Conservation (phyloP, 441 rosid species). For the Adansonia gregorii region DNA sequence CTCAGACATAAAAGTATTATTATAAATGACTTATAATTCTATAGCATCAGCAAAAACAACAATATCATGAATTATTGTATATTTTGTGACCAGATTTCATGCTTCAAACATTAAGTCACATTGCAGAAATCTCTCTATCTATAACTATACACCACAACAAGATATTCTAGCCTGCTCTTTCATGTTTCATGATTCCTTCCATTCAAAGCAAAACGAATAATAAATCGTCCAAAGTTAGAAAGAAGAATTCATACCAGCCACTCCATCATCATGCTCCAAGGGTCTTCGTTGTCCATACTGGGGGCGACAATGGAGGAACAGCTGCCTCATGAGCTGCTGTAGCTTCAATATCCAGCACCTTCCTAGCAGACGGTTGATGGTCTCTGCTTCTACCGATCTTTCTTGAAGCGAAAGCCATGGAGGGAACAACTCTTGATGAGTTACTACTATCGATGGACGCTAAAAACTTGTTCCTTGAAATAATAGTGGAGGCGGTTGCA, state of each 20-base stretch:
- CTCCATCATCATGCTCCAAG: slow-evolving; percentile 30
- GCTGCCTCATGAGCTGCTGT: slow-evolving; percentile 41
- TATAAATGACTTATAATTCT: neutral
- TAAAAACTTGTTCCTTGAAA: slow-evolving; percentile 59
- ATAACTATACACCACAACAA: slow-evolving; percentile 1
- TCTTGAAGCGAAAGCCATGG: slow-evolving; percentile 45
- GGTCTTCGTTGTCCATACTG: slow-evolving; percentile 39
- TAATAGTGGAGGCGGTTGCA: slow-evolving; percentile 53
- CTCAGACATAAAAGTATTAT: neutral
- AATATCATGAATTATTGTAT: neutral
- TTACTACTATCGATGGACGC: slow-evolving; percentile 52
- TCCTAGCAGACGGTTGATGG: slow-evolving; percentile 54
- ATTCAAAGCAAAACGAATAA: neutral
- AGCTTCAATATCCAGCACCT: slow-evolving; percentile 46
- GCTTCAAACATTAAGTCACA: neutral
- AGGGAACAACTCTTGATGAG: slow-evolving; percentile 54
- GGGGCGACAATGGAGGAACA: slow-evolving; percentile 63
- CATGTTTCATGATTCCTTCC: neutral
- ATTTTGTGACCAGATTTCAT: neutral
- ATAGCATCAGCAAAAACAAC: neutral
- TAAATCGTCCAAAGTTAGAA: neutral
- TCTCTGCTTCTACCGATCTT: slow-evolving; percentile 42
- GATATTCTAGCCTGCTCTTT: neutral
- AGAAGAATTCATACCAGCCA: slow-evolving; percentile 27
- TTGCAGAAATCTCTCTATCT: neutral